Evolutionary conservation across 2,329 filamentous ascomycete genomes (phyloP), one percentile per base, ranked within the genome.

Genomic region (Colletotrichum sp.): DNA sequence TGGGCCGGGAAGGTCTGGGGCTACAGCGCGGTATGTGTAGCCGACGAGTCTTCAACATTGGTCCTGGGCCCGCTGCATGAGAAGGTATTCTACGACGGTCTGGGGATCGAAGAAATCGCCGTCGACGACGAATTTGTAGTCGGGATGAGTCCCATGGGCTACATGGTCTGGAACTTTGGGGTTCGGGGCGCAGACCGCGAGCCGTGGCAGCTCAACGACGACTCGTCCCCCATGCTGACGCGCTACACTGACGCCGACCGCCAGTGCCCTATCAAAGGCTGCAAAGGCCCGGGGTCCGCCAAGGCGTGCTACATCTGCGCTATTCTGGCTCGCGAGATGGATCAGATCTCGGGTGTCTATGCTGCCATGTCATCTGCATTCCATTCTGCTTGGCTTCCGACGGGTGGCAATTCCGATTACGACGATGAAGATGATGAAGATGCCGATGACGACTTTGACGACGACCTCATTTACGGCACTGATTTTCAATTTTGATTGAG

Each of bases 121-220:
- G 39, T 62, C 7, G 72, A 75, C 16, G 63, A 75, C n/a, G 57
- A 75, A 5, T 72, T 73, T 34, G 27, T 75, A 13, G 9, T 75
- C 15, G 36, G 30, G 3, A 19, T 63, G 11, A 36, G 36, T 9
- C 8, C 6, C 6, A 8, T 32, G 6, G 36, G 62, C 3, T 75
- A 68, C 30, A 5, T 19, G 22, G 69, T 22, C 6, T 75, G 70
- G 62, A 75, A 75, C 5, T 62, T 63, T 11, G 52, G 68, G 12
- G 8, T 65, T 1, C 9, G 19, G 15, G 3, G 7, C 1, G 36
- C 34, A 12, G 55, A 30, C 13, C 13, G 25, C 2, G 11, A 59
- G 49, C 59, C 67, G 2, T 75, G 72, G 72, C 6, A 9, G 8
- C n/a, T 1, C 7, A 62, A 39, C 4, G 6, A 8, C 22, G 61